phyloP scores from a whole-genome alignment of 768 basidiomycete genomes.

The Solioccasus polychromus region DNA sequence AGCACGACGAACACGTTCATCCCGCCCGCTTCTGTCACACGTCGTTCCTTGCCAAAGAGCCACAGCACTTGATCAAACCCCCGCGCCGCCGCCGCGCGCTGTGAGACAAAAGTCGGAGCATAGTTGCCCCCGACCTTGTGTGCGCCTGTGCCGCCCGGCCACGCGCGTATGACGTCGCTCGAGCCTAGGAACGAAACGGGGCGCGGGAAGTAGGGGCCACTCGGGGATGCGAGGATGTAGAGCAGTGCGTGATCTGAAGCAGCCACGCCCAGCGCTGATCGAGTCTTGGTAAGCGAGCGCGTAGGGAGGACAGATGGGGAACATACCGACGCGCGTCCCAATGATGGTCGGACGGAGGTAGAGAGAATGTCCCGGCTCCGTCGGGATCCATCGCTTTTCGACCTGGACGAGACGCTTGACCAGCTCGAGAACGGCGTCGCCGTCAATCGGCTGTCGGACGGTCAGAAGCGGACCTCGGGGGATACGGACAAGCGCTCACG shows the following conservation, averaged over 20 bases:
- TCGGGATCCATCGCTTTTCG: conserved; percentile 87
- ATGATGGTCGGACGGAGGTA: conserved; percentile 85
- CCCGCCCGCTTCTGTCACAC: conserved; percentile 59
- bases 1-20: conserved; percentile 83
- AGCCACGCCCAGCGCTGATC: conserved; percentile 62
- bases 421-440: conserved; percentile 44
- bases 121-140: conserved; percentile 69
- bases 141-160: conserved; percentile 73
- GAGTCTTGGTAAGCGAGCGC: no score
- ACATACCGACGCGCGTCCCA: conserved; percentile 40
- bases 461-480: neutral
- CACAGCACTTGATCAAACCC: conserved; percentile 82
- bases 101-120: conserved; percentile 58
- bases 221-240: conserved; percentile 76
- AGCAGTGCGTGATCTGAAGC: conserved; percentile 80
- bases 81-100: conserved; percentile 56
- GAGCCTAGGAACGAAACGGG: conserved; percentile 59
- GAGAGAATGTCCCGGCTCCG: conserved; percentile 67
- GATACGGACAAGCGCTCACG: conserved; percentile 33
- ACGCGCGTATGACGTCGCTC: conserved; percentile 73
- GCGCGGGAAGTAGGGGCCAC: conserved; percentile 51
- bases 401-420: conserved; percentile 65
- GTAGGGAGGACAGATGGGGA: neutral
- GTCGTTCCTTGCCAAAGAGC: conserved; percentile 62
- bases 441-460: conserved; percentile 38